These are phyloP conservation scores for Eimeria nieschulzi DNA, from an alignment of 169 alveolate genomes.

Conservation along the genomic window DNA sequence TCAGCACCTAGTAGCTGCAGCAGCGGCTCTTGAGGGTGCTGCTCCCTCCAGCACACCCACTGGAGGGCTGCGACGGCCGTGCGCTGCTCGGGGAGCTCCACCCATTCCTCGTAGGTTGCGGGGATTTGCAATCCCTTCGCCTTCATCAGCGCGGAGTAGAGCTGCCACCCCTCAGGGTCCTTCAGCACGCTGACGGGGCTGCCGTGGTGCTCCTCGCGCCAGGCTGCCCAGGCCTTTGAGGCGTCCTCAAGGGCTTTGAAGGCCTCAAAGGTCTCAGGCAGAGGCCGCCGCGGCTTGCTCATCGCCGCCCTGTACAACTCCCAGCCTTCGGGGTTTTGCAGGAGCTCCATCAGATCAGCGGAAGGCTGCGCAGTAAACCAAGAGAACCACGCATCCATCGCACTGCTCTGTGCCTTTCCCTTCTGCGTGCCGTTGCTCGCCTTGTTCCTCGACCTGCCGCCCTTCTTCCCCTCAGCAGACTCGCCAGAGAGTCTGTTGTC, in stretches of 20 bases:
- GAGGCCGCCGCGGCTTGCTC: slow-evolving; percentile 49
- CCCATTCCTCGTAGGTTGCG: slow-evolving; percentile 69
- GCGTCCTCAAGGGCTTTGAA: slow-evolving; percentile 54
- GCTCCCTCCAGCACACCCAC: slow-evolving; percentile 68
- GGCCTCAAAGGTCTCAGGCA: slow-evolving; percentile 70
- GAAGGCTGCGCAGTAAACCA: slow-evolving; percentile 50
- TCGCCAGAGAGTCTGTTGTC: slow-evolving; percentile 11
- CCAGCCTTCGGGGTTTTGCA: slow-evolving; percentile 68
- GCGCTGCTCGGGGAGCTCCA: slow-evolving; percentile 69
- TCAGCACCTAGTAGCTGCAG: slow-evolving; percentile 45
- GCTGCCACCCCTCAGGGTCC: slow-evolving; percentile 64
- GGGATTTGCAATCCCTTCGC: slow-evolving; percentile 58
- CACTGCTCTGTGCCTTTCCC: slow-evolving; percentile 53
- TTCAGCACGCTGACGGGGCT: slow-evolving; percentile 37
- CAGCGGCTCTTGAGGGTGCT: slow-evolving; percentile 23
- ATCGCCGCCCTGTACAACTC: slow-evolving; percentile 63
- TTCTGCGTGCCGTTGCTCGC: slow-evolving; percentile 13
- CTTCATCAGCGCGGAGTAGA: slow-evolving; percentile 35
- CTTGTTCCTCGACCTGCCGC: background rate
- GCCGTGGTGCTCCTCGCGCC: slow-evolving; percentile 74
- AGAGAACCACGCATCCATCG: slow-evolving; percentile 64
- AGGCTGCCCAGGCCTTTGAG: slow-evolving; percentile 61
- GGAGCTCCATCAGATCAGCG: slow-evolving; percentile 39
- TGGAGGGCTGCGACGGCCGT: slow-evolving; percentile 39
- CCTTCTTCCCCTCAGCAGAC: slow-evolving; percentile 10